Conservation (phyloP, 2,329 filamentous ascomycete genomes). For the Fusarium napiforme region DNA sequence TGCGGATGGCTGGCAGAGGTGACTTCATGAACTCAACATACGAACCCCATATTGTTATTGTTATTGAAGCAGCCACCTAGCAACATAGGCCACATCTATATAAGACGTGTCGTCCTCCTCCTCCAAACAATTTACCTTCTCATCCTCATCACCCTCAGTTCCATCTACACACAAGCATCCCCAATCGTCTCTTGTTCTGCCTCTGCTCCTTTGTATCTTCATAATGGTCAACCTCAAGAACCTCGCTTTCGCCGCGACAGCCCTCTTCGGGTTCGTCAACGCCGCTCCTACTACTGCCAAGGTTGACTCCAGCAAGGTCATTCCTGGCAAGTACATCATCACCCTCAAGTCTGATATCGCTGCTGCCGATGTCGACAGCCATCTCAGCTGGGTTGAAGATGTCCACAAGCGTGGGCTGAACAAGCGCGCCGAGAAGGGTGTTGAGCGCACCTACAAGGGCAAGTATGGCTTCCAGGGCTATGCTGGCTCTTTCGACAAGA, state of each 20-base stretch:
- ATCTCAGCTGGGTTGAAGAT: conserved; percentile 61
- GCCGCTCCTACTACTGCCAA: conserved; percentile 40
- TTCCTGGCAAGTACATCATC: conserved; percentile 66
- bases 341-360: conserved; percentile 66
- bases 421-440: conserved; percentile 55
- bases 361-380: conserved; percentile 57
- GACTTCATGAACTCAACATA: neutral
- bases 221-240: conserved; percentile 48
- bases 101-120: conserved; percentile 27
- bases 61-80: neutral
- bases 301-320: conserved; percentile 35
- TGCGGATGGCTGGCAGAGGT: neutral
- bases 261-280: conserved; percentile 38
- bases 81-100: conserved; percentile 24
- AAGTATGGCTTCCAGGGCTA: conserved; percentile 54
- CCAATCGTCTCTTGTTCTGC: neutral
- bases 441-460: conserved; percentile 47
- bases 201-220: conserved; percentile 12
- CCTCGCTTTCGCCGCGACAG: conserved; percentile 40
- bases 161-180: conserved; percentile 21
- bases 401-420: conserved; percentile 65
- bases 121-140: neutral
- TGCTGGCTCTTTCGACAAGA: conserved; percentile 55
- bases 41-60: conserved; percentile 7
- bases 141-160: conserved; percentile 10